Percentiles rank a stretch among this genome's conserved stretches.
These are phyloP conservation scores for Chromera velia DNA, from an alignment of 73 alveolate genomes.

Conservation along the genomic window DNA sequence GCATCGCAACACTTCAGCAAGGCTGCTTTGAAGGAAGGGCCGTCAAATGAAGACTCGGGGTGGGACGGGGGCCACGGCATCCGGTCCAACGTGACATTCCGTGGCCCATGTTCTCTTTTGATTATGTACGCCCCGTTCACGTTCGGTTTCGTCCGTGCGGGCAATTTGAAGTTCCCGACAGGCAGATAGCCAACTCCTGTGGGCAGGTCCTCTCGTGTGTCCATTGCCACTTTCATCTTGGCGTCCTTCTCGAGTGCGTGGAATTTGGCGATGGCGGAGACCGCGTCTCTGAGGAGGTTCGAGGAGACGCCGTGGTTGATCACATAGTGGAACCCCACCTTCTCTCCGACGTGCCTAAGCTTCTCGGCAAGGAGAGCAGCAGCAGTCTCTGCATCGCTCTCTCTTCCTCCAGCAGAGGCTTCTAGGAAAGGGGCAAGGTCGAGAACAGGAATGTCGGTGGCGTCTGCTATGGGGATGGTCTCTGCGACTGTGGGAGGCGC, in stretches of 20 bases:
- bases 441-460: background rate
- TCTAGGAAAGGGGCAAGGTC: background rate
- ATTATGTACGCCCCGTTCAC: constrained; percentile 11
- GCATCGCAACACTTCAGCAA: background rate
- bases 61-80: constrained; percentile 8
- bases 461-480: background rate
- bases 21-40: background rate
- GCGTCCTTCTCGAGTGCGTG: background rate
- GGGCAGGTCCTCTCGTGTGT: background rate
- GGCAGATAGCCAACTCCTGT: constrained; percentile 3
- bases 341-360: background rate
- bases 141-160: background rate
- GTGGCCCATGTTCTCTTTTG: constrained; percentile 8
- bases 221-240: constrained; percentile 1
- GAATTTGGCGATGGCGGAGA: background rate
- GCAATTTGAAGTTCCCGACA: background rate
- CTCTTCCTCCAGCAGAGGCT: background rate
- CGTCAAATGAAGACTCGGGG: background rate
- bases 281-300: background rate
- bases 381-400: too few species aligned
- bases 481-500: background rate
- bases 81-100: constrained; percentile 1
- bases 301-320: background rate
- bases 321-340: constrained; percentile 3
- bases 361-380: background rate